A percentile compares a stretch with the other conserved stretches of the same genome.
Conservation (phyloP, 192 early-diverging fungal species). For the Coemansia umbellata region DNA sequence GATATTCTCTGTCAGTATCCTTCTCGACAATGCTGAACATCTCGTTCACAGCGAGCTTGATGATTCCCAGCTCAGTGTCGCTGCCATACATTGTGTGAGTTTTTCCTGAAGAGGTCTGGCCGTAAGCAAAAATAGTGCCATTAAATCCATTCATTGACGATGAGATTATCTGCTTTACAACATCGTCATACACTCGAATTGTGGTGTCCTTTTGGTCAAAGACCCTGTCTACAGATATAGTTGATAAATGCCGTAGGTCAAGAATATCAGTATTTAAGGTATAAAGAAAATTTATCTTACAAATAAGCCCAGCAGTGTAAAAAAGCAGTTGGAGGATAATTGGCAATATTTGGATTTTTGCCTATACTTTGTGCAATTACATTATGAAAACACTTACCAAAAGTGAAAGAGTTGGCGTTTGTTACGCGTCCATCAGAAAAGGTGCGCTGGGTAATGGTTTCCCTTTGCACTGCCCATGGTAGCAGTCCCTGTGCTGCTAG, state of each 20-base stretch:
- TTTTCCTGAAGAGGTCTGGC: constrained; percentile 95
- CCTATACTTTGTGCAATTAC: too few species aligned
- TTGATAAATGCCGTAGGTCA: too few species aligned
- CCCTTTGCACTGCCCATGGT: constrained; percentile 45
- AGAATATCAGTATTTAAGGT: too few species aligned
- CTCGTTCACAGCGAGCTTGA: constrained; percentile 60
- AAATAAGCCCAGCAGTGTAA: too few species aligned
- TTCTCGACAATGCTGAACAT: constrained; percentile 55
- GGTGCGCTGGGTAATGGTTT: constrained; percentile 44
- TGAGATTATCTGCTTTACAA: constrained; percentile 55
- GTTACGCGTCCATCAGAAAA: constrained; percentile 22
- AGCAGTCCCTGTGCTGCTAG: constrained; percentile 20
- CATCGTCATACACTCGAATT: constrained; percentile 41
- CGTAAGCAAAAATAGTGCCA: constrained; percentile 98
- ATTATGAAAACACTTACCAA: constrained; percentile 40
- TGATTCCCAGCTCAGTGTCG: constrained; percentile 61
- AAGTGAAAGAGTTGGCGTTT: constrained; percentile 48
- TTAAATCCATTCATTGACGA: constrained; percentile 90
- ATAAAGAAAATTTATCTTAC: too few species aligned
- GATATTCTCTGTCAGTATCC: constrained; percentile 67
- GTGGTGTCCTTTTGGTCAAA: constrained; percentile 50
- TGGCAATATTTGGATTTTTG: too few species aligned
- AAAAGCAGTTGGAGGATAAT: too few species aligned
- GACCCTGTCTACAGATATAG: constrained; percentile 47
- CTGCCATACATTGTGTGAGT: constrained; percentile 73